phyloP scores from a whole-genome alignment of 345 rosid species.

The Boechera retrofracta region DNA sequence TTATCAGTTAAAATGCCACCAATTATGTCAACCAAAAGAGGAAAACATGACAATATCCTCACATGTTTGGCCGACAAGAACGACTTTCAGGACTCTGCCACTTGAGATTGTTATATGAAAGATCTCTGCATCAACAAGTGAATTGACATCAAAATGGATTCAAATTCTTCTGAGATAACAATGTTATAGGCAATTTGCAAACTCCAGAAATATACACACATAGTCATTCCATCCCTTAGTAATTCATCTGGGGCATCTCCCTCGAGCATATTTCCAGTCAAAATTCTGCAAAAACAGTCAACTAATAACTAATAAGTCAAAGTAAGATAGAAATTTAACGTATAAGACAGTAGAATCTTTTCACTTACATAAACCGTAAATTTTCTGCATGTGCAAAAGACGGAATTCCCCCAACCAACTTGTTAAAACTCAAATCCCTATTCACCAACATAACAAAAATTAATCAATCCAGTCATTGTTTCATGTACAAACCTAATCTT shows the following conservation, averaged over 20 bases:
- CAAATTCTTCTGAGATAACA: conserved; percentile 16
- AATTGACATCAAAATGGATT: conserved; percentile 24
- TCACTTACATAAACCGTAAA: conserved; percentile 56
- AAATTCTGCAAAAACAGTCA: conserved; percentile 48
- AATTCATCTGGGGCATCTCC: conserved; percentile 62
- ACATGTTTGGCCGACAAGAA: conserved; percentile 63
- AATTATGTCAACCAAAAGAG: conserved; percentile 33
- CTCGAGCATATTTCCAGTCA: conserved; percentile 55
- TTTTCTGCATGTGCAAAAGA: conserved; percentile 43
- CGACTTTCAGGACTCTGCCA: conserved; percentile 54
- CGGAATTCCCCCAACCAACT: conserved; percentile 57
- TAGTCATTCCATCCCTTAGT: conserved; percentile 53
- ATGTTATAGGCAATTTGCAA: conserved; percentile 2
- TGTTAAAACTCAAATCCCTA: conserved; percentile 78
- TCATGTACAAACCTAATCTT: conserved; percentile 17
- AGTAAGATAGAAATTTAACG: conserved; percentile 21
- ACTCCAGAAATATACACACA: conserved; percentile 51
- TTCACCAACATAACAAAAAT: conserved; percentile 22
- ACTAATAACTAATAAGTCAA: conserved; percentile 10
- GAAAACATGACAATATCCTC: conserved; percentile 34
- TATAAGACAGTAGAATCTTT: conserved; percentile 2
- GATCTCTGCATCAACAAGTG: conserved; percentile 61
- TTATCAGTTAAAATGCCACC: conserved; percentile 18
- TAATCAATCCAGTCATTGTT: conserved; percentile 24
- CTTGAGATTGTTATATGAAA: conserved; percentile 73